A percentile compares a stretch with the other conserved stretches of the same genome.
These are phyloP conservation scores for Aspergillus cristatus DNA, from an alignment of 495 filamentous ascomycete genomes.

Conservation along the genomic window DNA sequence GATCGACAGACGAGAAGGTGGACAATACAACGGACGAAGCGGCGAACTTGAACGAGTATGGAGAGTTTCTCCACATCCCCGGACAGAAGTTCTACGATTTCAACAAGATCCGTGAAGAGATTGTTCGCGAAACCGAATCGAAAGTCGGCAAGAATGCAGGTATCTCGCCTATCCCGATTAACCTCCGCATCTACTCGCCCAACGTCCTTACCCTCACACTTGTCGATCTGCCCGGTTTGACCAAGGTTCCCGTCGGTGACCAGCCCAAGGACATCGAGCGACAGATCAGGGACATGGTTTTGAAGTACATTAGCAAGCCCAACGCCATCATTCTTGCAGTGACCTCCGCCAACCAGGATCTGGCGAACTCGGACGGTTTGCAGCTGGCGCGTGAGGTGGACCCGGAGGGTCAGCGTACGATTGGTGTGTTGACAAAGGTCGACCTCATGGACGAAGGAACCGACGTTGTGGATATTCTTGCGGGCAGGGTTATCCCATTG, in stretches of 20 bases:
- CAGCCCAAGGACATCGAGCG: constrained; percentile 97
- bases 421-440: constrained; percentile 97
- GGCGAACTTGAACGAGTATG: constrained; percentile 92
- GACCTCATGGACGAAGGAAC: constrained; percentile 99
- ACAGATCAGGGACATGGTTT: constrained; percentile 96
- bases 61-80: constrained; percentile 97
- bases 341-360: constrained; percentile 90
- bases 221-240: constrained; percentile 94
- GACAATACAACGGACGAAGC: constrained; percentile 64
- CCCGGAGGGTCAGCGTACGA: constrained; percentile 94
- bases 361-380: constrained; percentile 96
- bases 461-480: constrained; percentile 98
- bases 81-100: constrained; percentile 99
- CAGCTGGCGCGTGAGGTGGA: constrained; percentile 97
- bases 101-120: constrained; percentile 98
- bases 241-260: constrained; percentile 96
- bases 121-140: constrained; percentile 88
- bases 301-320: constrained; percentile 96
- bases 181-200: constrained; percentile 93
- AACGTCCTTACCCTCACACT: constrained; percentile 96
- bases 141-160: constrained; percentile 96
- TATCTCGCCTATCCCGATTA: constrained; percentile 93
- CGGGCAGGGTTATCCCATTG: constrained; percentile 93
- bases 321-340: constrained; percentile 98
- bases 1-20: constrained; percentile 56